phyloP scores from a whole-genome alignment of 148 eudicot genomes.

The Chenopodium berlandieri region DNA sequence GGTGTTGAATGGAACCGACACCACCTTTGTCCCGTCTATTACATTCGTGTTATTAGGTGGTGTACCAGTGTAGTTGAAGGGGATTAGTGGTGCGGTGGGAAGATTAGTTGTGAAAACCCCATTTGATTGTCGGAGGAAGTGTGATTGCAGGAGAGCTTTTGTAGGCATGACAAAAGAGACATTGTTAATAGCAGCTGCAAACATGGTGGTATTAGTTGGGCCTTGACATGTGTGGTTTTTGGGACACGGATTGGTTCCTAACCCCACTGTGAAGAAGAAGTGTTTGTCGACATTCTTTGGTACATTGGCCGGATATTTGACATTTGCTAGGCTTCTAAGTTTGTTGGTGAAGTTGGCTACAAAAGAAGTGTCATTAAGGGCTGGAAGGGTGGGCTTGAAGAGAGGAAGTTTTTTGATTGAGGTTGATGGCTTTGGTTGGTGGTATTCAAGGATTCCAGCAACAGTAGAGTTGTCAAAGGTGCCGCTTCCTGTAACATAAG shows the following conservation, averaged over 20 bases:
- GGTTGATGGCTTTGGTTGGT: slow-evolving; percentile 4
- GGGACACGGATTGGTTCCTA: slow-evolving; percentile 43
- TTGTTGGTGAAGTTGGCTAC: slow-evolving; percentile 38
- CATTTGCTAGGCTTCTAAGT: slow-evolving; percentile 39
- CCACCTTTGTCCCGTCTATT: slow-evolving; percentile 36
- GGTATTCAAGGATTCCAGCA: slow-evolving; percentile 44
- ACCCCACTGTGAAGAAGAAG: slow-evolving; percentile 49
- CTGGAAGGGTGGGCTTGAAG: slow-evolving; percentile 38
- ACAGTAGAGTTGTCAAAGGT: slow-evolving; percentile 56
- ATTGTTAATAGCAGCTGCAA: slow-evolving; percentile 44
- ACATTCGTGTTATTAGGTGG: slow-evolving; percentile 50
- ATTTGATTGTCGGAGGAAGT: slow-evolving; percentile 24
- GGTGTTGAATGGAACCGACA: slow-evolving; percentile 39
- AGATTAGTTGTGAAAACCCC: slow-evolving; percentile 35
- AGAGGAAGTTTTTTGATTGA: slow-evolving; percentile 29
- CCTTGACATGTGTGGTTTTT: slow-evolving; percentile 48
- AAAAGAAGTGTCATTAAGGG: slow-evolving; percentile 35
- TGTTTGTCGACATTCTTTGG: slow-evolving; percentile 37
- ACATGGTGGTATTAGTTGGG: slow-evolving; percentile 39
- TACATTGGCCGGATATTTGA: slow-evolving; percentile 44
- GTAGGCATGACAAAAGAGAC: slow-evolving; percentile 44
- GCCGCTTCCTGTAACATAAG: slow-evolving; percentile 44
- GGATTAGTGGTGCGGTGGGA: slow-evolving; percentile 30
- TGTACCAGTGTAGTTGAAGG: slow-evolving; percentile 45
- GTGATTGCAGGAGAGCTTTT: slow-evolving; percentile 43